Evolutionary conservation across 192 early-diverging fungal species (phyloP).

Genomic region (Neocallimastix lanati): DNA sequence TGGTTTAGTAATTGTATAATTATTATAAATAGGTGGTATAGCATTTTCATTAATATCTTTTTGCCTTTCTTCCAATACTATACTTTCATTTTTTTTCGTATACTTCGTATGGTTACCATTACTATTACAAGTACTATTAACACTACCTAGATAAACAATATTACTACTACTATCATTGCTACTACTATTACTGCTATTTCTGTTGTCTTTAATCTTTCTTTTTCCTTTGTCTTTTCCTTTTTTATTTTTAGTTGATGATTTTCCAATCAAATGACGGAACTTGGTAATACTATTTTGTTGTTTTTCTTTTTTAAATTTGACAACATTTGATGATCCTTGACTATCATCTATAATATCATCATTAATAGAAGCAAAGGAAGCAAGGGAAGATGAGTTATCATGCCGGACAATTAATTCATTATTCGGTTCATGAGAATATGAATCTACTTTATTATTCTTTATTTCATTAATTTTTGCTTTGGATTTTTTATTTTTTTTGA

Average conservation of each 20-base stretch:
- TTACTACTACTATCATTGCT: too few relatives aligned
- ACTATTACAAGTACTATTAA: too few relatives aligned
- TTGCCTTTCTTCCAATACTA: neutral
- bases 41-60: neutral
- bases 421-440: too few relatives aligned
- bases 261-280: neutral
- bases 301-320: neutral
- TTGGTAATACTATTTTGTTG: neutral
- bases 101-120: too few relatives aligned
- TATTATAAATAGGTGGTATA: neutral
- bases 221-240: neutral
- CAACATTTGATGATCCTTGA: too few relatives aligned
- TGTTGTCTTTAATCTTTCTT: neutral
- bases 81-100: too few relatives aligned
- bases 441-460: too few relatives aligned
- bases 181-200: neutral
- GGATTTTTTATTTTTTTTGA: too few relatives aligned
- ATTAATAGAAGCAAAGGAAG: neutral
- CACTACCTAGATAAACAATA: too few relatives aligned
- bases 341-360: neutral
- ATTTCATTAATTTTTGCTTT: too few relatives aligned
- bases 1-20: neutral
- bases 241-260: neutral
- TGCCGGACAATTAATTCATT: too few relatives aligned
- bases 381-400: neutral